Evolutionary conservation across 805 yeast genomes (phyloP).

Genomic region (Candida orba): DNA sequence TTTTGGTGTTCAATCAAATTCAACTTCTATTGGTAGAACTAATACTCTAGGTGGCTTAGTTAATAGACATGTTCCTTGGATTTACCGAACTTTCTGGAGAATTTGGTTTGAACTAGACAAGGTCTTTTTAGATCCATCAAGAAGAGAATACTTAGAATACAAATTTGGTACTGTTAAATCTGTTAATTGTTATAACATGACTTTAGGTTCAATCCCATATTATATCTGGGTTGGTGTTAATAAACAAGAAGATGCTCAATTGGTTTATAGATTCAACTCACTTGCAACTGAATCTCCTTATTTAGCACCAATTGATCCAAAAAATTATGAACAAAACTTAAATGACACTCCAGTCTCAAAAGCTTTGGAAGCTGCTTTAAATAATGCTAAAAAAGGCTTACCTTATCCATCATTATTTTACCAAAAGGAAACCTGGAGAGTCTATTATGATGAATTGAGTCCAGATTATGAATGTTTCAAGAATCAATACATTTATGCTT

Average conservation of each 20-base stretch:
- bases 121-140: conserved; percentile 69
- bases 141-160: conserved; percentile 80
- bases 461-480: conserved; percentile 65
- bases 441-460: conserved; percentile 66
- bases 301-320: conserved; percentile 46
- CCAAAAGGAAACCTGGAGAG: conserved; percentile 72
- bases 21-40: conserved; percentile 58
- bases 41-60: conserved; percentile 71
- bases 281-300: conserved; percentile 80
- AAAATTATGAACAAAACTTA: conserved; percentile 11
- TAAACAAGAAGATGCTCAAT: conserved; percentile 43
- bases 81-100: conserved; percentile 75
- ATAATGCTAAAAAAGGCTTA: conserved; percentile 51
- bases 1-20: conserved; percentile 68
- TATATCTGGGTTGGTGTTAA: conserved; percentile 79
- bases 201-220: conserved; percentile 70
- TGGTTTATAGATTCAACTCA: conserved; percentile 51
- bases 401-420: conserved; percentile 80
- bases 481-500: conserved; percentile 77
- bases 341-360: conserved; percentile 41
- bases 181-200: conserved; percentile 55
- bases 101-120: conserved; percentile 83
- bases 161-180: conserved; percentile 77
- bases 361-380: conserved; percentile 72
- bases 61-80: conserved; percentile 70